Base-by-base conservation (phyloP, 2,329 filamentous ascomycete species). In the Didymella pomorum region DNA sequence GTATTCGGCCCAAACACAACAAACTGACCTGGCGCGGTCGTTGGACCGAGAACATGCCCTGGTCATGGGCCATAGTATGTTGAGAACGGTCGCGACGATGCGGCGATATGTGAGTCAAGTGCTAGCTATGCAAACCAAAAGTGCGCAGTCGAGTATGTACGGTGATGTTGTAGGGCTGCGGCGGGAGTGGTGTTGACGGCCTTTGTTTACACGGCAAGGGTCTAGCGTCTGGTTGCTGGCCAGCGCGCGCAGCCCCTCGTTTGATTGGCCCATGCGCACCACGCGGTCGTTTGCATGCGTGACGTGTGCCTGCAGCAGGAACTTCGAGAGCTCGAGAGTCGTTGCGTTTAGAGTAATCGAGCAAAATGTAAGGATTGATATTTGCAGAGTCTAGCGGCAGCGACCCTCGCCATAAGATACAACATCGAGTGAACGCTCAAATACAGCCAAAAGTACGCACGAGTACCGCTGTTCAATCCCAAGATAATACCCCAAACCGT, bases 21-120 rank as follows among this genome's bases (percentile, higher is more conserved):
- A 56, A 64, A 77, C 86, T 76, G 83, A 96, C 93, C 85, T 97
- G 93, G 84, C 94, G 87, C 68, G 91, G 90, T 73, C 93, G 89
- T 79, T 92, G 92, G 76, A 96, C 92, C 74, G 93, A 97, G 85
- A 94, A 97, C 74, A 95, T 83, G 73, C 90, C 91, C 68, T 71
- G 66, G 62, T 77, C 74, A 41, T 75, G 69, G 70, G 73, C 72
- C 74, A 77, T 77, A 39, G 33, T 52, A 59, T 1, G 26, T 31
- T 29, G 21, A 3, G 25, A 26, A 12, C 1, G 2, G 29, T 54
- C 56, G 21, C 50, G 33, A 26, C 37, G 12, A 46, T 54, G 31
- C 46, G 29, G 45, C 39, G 20, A 35, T 8, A 14, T 14, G 14
- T 10, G 20, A 16, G 14, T 31, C 21, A 25, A 18, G 23, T 43